Base-by-base conservation (phyloP, 352 stramenopile species). In the Achlya hypogyna region DNA sequence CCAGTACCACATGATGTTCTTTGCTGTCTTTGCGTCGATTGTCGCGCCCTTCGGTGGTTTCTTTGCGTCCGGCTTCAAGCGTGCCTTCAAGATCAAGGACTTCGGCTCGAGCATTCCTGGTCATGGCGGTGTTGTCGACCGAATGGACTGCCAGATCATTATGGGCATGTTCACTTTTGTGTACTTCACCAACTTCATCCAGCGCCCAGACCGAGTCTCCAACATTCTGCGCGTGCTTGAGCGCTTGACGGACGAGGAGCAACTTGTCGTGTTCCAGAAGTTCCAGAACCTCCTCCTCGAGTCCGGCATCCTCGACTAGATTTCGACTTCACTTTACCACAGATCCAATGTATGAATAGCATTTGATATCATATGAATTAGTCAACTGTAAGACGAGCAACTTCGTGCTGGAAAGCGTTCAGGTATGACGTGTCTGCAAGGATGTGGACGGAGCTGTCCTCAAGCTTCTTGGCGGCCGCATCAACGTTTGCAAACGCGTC, bases 11-110 rank as follows among this genome's bases (percentile, higher is more conserved):
- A 88, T 77, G 18, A 31, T 98, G 6, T 76, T 84, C 54, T 82
- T 97, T 65, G 87, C 78, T 12, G 63, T 93, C 9, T 97, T 98
- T 72, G 88, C 87, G 2, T 93, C 78, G 53, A 59, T 97, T 9
- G 86, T 98, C n/a, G 90, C 91, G 32, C 93, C 93, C 34, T 98
- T 98, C 76, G 91, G 90, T 32, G 93, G 93, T 38, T 98, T 97
- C 73, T 84, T 97, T 65, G 91, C 90, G 0, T 91, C 75, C 32
- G 91, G 88, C n/a, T 93, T 98, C 31, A 98, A 98, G 71, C 76
- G 93, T 14, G 90, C 91, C 10, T 96, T 97, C 71, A 79, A 80
- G 20, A 81, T 95, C 60, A 98, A 98, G 74, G 93, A 98, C 73
- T 98, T 98, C 75, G 91, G 87, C 47, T 78, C 74, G 9, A 72